Evolutionary conservation across 2,329 filamentous ascomycete species (phyloP), one percentile per base, ranked within the genome.

Genomic region (Penicillium sp.): DNA sequence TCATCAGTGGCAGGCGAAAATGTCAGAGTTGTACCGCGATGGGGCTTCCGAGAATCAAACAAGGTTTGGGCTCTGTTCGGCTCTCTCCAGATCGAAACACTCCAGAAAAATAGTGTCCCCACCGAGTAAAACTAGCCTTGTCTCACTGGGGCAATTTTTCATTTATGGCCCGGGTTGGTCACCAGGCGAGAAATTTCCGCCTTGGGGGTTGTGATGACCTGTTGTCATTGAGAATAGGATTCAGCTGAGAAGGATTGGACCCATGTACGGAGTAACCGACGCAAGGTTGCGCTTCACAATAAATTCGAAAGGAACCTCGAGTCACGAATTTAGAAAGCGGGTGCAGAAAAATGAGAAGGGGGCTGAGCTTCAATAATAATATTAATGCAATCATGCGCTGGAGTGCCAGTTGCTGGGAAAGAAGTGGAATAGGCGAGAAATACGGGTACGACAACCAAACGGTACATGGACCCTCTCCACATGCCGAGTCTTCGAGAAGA

Each of bases 391-490:
- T 41, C 30, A 35, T 33, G 23, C 35, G 31, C 39, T 31, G 35
- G 32, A 23, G 25, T 23, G 16, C 23, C 13, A 6, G 17, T 35
- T 14, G 26, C 14, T 32, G 22, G 15, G n/a, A 22, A 22, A 29
- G 16, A 34, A 18, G 22, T 37, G 30, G 29, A 29, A 29, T 29
- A 41, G 34, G 31, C 32, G 36, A 44, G 36, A 35, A 50, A 26
- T 31, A 45, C 18, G 18, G 18, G 49, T 47, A 41, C 37, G 41
- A 50, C 47, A 45, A 20, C n/a, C 15, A 28, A 31, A 37, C 40
- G 20, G 47, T 31, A 18, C 23, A 35, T 25, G 28, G 34, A 25
- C 18, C 22, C 27, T 30, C 29, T 29, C 39, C 49, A 47, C 47
- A 47, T 45, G 37, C 35, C 33, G 18, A 5, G 18, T 22, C 9